Evolutionary conservation across 495 filamentous ascomycete genomes (phyloP).

Genomic region (Tuber borchii): DNA sequence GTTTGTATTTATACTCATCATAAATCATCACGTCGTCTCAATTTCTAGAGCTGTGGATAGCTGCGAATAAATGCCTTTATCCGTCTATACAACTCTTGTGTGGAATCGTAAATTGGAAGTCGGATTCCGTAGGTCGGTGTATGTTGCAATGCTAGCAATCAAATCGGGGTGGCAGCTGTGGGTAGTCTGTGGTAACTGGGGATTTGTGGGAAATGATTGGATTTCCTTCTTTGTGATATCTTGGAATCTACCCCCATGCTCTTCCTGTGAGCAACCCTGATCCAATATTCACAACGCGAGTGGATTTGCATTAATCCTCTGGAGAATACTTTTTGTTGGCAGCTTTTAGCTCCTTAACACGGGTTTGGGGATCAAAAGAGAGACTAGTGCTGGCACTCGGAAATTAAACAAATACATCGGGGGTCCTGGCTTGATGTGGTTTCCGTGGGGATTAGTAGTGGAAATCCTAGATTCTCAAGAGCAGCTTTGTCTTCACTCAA

Average conservation of each 20-base stretch:
- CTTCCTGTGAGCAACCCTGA: too few species aligned
- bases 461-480: too few species aligned
- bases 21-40: slow-evolving; percentile 23
- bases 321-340: neutral
- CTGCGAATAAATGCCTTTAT: neutral
- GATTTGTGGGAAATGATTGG: neutral
- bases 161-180: neutral
- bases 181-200: neutral
- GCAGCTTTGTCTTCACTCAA: too few species aligned
- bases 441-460: too few species aligned
- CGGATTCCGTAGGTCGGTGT: neutral
- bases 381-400: neutral
- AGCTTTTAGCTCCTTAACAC: neutral
- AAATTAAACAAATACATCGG: neutral
- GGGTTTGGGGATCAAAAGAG: neutral
- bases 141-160: neutral
- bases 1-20: slow-evolving; percentile 24
- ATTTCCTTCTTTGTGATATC: neutral
- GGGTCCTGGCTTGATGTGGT: neutral
- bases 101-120: neutral
- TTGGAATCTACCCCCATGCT: neutral
- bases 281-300: neutral
- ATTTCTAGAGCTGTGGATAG: neutral
- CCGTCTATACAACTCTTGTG: neutral
- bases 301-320: neutral